Percentiles rank a stretch among this genome's conserved stretches.
Conservation (phyloP, 2,329 filamentous ascomycete genomes). For the Lachnellula willkommii region DNA sequence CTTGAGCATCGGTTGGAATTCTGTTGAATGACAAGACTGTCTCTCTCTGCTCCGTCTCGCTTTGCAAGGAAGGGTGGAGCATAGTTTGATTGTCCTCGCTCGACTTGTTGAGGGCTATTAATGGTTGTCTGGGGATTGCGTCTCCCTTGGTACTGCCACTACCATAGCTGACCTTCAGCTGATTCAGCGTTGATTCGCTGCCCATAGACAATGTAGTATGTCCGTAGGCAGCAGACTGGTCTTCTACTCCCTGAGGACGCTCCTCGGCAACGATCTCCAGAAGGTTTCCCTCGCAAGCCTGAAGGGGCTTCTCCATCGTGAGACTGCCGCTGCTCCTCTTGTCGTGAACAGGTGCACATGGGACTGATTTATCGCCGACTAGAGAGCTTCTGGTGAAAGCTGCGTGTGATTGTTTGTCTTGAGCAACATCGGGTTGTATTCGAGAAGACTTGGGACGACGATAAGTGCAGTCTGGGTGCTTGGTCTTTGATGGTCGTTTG, state of each 20-base stretch:
- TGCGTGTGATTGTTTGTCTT: slow-evolving; percentile 1
- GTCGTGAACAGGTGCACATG: slow-evolving; percentile 1
- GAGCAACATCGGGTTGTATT: neutral
- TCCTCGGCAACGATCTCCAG: slow-evolving; percentile 5
- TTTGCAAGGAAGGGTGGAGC: neutral
- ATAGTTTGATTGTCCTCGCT: slow-evolving; percentile 3
- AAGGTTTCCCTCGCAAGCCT: slow-evolving; percentile 2
- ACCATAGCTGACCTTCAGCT: slow-evolving; percentile 3
- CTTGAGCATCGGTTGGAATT: slow-evolving; percentile 4
- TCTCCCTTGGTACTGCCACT: neutral
- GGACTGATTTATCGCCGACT: slow-evolving; percentile 1
- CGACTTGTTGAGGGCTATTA: neutral
- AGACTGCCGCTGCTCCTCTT: slow-evolving; percentile 1
- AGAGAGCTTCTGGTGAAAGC: slow-evolving; percentile 3
- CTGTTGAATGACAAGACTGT: slow-evolving; percentile 4
- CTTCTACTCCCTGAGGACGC: slow-evolving; percentile 2
- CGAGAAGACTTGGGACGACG: slow-evolving; percentile 6
- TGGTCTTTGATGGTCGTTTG: slow-evolving; percentile 4
- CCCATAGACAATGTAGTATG: neutral
- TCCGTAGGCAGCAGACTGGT: neutral
- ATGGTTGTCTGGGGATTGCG: slow-evolving; percentile 1
- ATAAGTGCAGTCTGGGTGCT: slow-evolving; percentile 5
- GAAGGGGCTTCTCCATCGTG: slow-evolving; percentile 3
- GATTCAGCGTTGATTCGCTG: neutral
- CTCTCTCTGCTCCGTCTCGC: slow-evolving; percentile 2